A percentile compares a stretch with the other conserved stretches of the same genome.
Conservation (phyloP, 2,329 filamentous ascomycete species). For the Lachnellula cervina region DNA sequence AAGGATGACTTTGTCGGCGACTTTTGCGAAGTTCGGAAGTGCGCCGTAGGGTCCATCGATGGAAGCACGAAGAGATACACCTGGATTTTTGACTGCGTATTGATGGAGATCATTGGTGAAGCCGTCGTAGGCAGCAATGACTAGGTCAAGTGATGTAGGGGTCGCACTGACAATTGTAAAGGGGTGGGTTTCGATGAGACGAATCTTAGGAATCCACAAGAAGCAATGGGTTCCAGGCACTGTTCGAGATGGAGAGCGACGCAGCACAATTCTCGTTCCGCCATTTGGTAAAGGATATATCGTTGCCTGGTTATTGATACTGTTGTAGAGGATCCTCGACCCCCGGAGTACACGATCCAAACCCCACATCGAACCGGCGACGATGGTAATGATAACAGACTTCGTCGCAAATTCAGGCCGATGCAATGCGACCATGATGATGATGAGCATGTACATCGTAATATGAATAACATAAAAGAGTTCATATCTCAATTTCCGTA, state of each 20-base stretch:
- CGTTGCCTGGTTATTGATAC: slow-evolving; percentile 46
- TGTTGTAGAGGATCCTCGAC: slow-evolving; percentile 39
- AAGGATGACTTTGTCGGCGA: slow-evolving; percentile 50
- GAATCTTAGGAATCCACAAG: slow-evolving; percentile 57
- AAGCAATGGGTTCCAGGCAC: slow-evolving; percentile 58
- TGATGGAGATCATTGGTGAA: slow-evolving; percentile 53
- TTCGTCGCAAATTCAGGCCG: slow-evolving; percentile 41
- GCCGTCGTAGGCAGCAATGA: slow-evolving; percentile 53
- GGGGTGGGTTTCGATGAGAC: slow-evolving; percentile 55
- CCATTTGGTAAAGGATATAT: slow-evolving; percentile 50
- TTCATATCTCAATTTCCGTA: slow-evolving; percentile 46
- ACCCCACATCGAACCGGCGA: slow-evolving; percentile 45
- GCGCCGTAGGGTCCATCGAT: slow-evolving; percentile 57
- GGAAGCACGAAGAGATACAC: slow-evolving; percentile 44
- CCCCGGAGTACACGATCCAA: slow-evolving; percentile 47
- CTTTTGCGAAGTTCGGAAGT: slow-evolving; percentile 46
- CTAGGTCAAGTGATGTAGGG: slow-evolving; percentile 45
- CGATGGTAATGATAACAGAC: slow-evolving; percentile 39
- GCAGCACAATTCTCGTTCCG: slow-evolving; percentile 51
- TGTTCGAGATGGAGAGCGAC: slow-evolving; percentile 41
- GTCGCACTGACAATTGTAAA: slow-evolving; percentile 51
- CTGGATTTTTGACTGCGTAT: slow-evolving; percentile 46
- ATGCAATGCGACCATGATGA: slow-evolving; percentile 48
- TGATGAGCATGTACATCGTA: slow-evolving; percentile 42
- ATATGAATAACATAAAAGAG: slow-evolving; percentile 52